Evolutionary conservation across 2,329 filamentous ascomycete genomes (phyloP).

Genomic region (Alternaria sp.): DNA sequence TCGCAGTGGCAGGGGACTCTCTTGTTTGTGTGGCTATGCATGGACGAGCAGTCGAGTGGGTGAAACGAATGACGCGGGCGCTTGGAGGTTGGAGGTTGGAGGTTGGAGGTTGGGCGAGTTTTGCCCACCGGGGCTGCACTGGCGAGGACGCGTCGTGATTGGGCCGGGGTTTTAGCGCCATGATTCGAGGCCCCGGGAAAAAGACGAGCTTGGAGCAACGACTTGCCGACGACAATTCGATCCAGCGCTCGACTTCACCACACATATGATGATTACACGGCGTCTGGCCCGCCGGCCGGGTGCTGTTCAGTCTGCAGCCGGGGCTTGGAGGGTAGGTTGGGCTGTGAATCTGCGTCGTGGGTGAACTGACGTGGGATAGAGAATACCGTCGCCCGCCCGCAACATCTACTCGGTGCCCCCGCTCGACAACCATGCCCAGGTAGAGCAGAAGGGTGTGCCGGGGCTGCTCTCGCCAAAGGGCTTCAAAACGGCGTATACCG

Average conservation of each 20-base stretch:
- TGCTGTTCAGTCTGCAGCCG: constrained; percentile 33
- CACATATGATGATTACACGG: constrained; percentile 47
- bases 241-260: constrained; percentile 21
- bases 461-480: constrained; percentile 73
- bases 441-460: constrained; percentile 66
- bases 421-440: constrained; percentile 58
- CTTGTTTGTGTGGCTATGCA: constrained; percentile 44
- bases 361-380: constrained; percentile 43
- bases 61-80: constrained; percentile 44
- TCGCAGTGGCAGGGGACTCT: constrained; percentile 41
- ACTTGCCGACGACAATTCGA: constrained; percentile 23
- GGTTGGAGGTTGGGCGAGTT: constrained; percentile 29
- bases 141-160: constrained; percentile 41
- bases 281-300: constrained; percentile 43
- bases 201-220: constrained; percentile 30
- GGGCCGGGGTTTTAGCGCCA: constrained; percentile 36
- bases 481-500: constrained; percentile 79
- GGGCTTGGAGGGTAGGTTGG: constrained; percentile 35
- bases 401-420: constrained; percentile 58
- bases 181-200: constrained; percentile 29
- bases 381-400: constrained; percentile 34
- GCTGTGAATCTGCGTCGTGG: constrained; percentile 15
- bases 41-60: constrained; percentile 29
- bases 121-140: constrained; percentile 11
- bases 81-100: constrained; percentile 40